Base-by-base conservation (phyloP, 345 rosid genomes). In the Nephelium lappaceum region DNA sequence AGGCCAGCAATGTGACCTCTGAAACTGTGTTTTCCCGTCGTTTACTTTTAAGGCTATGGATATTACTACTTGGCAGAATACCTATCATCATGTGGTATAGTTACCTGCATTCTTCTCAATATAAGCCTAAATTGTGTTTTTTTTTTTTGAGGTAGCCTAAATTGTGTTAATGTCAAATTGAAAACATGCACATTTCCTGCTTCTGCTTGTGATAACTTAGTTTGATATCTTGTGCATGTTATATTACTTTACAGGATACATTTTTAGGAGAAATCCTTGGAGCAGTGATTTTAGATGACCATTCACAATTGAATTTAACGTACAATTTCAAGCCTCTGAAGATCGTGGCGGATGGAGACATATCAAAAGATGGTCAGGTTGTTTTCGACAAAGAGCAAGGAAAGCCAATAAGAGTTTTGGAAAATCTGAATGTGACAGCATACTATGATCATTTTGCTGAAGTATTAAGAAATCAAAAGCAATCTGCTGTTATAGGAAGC, bases 11-110 rank as follows among this genome's bases (percentile, higher is more conserved):
- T 19, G 25, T 11, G 79, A 92, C 97, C 6, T 87, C 92, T 0
- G 99, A 95, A 86, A 81, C 87, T 67, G 74, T 10, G 72, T 91
- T 93, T 73, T 85, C 84, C 16, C 25, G 51, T 42, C 82, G 80
- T 24, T 79, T 95, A 71, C 80, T 95, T 45, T 86, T 89, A n/a
- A 86, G 77, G 84, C 80, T 95, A 21, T 71, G 81, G 79, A 78
- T 12, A 65, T 78, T 91, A 87, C 88, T 88, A 42, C 77, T 78
- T 65, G 81, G 10, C 90, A 87, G 71, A 61, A 27, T 67, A 83
- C 90, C 87, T 95, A 95, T 73, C 72, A 67, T 11, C 99, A 95
- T 63, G 81, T 72, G 93, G 98, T 92, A 85, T 7, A 43, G 12
- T 7, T 7, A 45, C 36, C 36, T 31, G 36, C 36, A 31, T 31